Evolutionary conservation across 345 rosid species (phyloP).

Genomic region (Populus nigra): DNA sequence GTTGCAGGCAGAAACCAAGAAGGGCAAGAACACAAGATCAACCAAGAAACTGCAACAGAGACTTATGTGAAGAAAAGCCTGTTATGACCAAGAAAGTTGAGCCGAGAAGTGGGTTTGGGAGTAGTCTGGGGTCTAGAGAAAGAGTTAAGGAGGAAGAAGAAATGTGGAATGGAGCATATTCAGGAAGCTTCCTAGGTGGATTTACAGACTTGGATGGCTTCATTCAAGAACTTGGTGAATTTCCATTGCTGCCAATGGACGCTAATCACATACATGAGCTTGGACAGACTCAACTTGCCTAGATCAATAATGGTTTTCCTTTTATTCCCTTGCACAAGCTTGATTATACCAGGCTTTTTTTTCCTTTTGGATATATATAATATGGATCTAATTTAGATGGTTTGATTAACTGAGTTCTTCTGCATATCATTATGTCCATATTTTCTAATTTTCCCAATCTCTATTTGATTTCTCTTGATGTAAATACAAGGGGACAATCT

Average conservation of each 20-base stretch:
- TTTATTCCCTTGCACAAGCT: background rate
- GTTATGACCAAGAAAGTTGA: slow-evolving; percentile 23
- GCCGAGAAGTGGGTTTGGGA: slow-evolving; percentile 22
- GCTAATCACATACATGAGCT: slow-evolving; percentile 38
- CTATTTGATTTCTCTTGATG: background rate
- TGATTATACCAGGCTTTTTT: slow-evolving; percentile 4
- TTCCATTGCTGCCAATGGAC: slow-evolving; percentile 47
- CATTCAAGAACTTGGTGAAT: slow-evolving; percentile 65
- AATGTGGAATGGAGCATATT: slow-evolving; percentile 36
- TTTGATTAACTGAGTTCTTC: slow-evolving; percentile 2
- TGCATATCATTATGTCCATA: background rate
- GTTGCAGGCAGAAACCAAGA: background rate
- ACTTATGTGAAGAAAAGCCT: background rate
- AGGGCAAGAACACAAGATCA: background rate
- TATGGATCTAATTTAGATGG: slow-evolving; percentile 1
- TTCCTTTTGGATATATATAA: background rate
- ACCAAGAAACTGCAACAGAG: background rate
- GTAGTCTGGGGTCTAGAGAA: slow-evolving; percentile 20
- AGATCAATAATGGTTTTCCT: slow-evolving; percentile 3
- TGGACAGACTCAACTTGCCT: slow-evolving; percentile 34
- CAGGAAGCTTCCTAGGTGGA: slow-evolving; percentile 50
- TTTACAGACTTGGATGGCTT: slow-evolving; percentile 71
- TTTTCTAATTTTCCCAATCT: background rate
- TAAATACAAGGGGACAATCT: slow-evolving; percentile 12
- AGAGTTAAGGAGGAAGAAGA: slow-evolving; percentile 27